phyloP scores from a whole-genome alignment of 129 eudicot species.

The Ambrosia trifida region DNA sequence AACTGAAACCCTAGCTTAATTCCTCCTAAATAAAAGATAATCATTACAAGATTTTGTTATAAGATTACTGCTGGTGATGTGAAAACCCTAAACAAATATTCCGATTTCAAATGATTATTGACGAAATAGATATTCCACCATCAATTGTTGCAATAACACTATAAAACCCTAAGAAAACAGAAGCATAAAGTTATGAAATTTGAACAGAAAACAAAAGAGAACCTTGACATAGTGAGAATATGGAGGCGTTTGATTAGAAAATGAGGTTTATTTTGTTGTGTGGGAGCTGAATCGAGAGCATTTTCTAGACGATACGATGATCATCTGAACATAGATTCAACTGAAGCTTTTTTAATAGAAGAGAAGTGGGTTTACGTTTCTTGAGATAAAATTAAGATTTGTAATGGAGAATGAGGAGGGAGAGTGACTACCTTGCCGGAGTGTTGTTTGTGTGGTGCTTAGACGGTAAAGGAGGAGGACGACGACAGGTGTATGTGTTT shows the following conservation, averaged over 20 bases:
- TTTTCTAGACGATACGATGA: background rate
- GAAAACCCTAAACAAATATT: background rate
- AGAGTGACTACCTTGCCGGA: no score
- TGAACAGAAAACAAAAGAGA: background rate
- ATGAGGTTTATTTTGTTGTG: background rate
- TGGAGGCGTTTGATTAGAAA: background rate
- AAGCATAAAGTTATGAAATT: background rate
- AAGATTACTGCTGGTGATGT: background rate
- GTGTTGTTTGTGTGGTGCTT: no score
- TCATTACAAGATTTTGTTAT: background rate
- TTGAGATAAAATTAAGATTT: no score
- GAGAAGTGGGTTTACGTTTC: no score
- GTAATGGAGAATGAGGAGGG: no score
- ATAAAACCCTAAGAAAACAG: background rate
- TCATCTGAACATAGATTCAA: background rate
- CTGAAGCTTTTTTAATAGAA: background rate
- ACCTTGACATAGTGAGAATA: background rate
- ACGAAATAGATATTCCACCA: no score
- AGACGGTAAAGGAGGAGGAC: no score
- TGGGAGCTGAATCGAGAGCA: background rate
- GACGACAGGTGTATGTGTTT: no score
- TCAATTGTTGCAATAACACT: background rate
- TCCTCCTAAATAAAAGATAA: no score
- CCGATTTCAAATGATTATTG: background rate
- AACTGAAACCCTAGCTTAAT: no score